These are phyloP conservation scores for Botrytis porri DNA, from an alignment of 2,329 filamentous ascomycete species.

Conservation along the genomic window DNA sequence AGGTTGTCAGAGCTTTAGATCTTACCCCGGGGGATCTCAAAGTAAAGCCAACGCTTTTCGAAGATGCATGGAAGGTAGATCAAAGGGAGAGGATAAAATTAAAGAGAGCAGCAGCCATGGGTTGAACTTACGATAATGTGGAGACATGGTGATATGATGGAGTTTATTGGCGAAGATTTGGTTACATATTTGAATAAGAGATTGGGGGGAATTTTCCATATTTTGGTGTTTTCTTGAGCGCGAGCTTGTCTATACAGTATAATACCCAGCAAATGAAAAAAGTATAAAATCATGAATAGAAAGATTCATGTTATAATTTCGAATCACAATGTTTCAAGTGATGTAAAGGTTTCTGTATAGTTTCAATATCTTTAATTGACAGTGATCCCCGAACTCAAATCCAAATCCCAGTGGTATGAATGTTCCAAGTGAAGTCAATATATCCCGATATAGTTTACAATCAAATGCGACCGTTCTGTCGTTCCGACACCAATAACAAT, in stretches of 20 bases:
- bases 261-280: constrained; percentile 20
- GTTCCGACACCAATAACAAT: background rate
- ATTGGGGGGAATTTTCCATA: background rate
- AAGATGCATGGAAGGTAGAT: constrained; percentile 58
- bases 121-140: constrained; percentile 1
- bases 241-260: constrained; percentile 9
- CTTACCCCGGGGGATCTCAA: constrained; percentile 56
- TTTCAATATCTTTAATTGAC: background rate
- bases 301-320: background rate
- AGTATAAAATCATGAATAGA: constrained; percentile 22
- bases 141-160: constrained; percentile 2
- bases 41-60: constrained; percentile 60
- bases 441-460: background rate
- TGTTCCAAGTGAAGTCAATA: background rate
- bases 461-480: background rate
- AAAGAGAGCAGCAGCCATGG: background rate
- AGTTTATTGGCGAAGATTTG: constrained; percentile 5
- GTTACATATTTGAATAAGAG: background rate
- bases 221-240: constrained; percentile 5
- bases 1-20: constrained; percentile 76
- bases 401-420: background rate
- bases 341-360: background rate
- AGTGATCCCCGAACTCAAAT: background rate
- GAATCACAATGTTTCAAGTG: background rate
- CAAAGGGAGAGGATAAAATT: constrained; percentile 33